Base-by-base conservation (phyloP, 106 monocot genomes). In the Phalaenopsis equestris region DNA sequence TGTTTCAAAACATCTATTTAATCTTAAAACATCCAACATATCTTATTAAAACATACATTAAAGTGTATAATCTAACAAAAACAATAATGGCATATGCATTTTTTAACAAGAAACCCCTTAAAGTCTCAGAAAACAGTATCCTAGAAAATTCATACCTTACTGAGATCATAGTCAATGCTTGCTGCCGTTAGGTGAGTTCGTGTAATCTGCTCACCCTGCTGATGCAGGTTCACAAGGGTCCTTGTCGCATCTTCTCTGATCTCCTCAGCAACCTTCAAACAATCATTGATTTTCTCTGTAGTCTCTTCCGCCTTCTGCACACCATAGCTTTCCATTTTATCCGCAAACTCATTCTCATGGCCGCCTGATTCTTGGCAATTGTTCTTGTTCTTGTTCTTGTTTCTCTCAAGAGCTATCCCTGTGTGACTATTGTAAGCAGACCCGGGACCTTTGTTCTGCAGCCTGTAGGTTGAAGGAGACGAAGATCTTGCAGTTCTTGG, bases 201-300 rank as follows among this genome's bases (percentile, higher is more conserved):
- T 14, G 55, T 52, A 55, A 77, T 77, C 77, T 77, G 77, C 42
- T 77, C 77, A 8, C 77, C 77, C 52, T 77, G 77, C 55, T 77
- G 77, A 77, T 77, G 77, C 18, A 77, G 16, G 6, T 48, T 55
- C 23, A 77, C 77, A 14, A 77, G 48, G 30, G 55, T 55, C 77
- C 55, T 77, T 2, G 77, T 46, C 1, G 77, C 48, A 55, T 30
- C 77, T 77, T 55, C 77, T 38, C 77, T 52, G 10, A 77, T 77
- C 77, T 77, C 77, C 43, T 77, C 77, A 55, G 77, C 55, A 55
- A 77, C 37, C 37, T 77, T 77, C 77, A 77, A 36, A 24, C 55
- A 77, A 3, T 55, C 55, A 36, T 77, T 77, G 52, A 77, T 55
- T 55, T 52, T 55, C 77, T 37, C 18, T 55, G 77, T 55, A 5